Percentiles rank a stretch among this genome's conserved stretches.
Conservation (phyloP, 306 rosid genomes). For the Prosopis cineraria region DNA sequence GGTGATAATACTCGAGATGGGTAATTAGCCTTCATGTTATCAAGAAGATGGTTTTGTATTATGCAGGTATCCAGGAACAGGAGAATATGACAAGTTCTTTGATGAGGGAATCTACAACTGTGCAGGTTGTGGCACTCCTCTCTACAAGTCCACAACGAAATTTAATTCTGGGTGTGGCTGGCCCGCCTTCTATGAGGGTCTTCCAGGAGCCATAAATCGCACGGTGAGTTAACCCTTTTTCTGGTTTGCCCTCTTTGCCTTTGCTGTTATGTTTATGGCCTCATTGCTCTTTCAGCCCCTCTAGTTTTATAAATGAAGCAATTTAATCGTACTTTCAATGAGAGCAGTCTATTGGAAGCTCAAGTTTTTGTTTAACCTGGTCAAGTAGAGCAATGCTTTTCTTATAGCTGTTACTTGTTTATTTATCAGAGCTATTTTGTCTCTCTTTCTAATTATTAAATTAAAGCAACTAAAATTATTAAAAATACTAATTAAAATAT, state of each 20-base stretch:
- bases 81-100: slow-evolving; percentile 70
- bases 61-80: slow-evolving; percentile 73
- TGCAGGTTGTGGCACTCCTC: slow-evolving; percentile 57
- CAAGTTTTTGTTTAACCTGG: neutral
- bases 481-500: neutral
- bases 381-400: neutral
- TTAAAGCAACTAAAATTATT: neutral
- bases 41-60: slow-evolving; percentile 22
- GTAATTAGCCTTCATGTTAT: neutral
- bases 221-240: slow-evolving; percentile 39
- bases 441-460: neutral
- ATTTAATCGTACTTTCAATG: neutral
- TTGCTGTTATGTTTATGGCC: neutral
- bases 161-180: slow-evolving; percentile 86
- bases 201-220: slow-evolving; percentile 75
- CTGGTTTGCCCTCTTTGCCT: neutral
- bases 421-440: neutral
- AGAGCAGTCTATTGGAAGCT: neutral
- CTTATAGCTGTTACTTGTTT: no score
- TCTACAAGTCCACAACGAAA: slow-evolving; percentile 60
- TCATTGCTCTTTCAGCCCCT: neutral
- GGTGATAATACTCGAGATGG: neutral
- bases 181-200: slow-evolving; percentile 87
- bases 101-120: slow-evolving; percentile 76
- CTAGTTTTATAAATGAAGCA: neutral